Evolutionary conservation across 257 asterid species (phyloP).

Genomic region (Mitragyna speciosa): DNA sequence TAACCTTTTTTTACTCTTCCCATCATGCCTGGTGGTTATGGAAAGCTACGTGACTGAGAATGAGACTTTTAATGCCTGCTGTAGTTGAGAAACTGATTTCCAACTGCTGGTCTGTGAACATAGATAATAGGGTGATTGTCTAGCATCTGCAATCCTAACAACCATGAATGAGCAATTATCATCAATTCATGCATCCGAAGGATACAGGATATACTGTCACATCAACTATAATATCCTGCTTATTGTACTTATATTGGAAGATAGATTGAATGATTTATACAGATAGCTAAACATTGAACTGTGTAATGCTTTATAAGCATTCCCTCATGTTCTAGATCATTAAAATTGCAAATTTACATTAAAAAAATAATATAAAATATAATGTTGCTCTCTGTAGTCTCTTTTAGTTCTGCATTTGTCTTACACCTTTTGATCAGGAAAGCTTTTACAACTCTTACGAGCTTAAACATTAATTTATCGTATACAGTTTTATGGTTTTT

Average conservation of each 20-base stretch:
- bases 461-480: not conserved
- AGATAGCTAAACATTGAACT: too few relatives aligned
- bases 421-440: not conserved
- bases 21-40: not conserved
- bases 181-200: not conserved
- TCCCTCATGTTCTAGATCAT: too few relatives aligned
- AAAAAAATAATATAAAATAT: too few relatives aligned
- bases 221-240: too few relatives aligned
- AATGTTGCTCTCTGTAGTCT: not conserved
- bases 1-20: not conserved
- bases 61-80: not conserved
- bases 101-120: not conserved
- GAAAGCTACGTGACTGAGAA: not conserved
- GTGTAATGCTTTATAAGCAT: too few relatives aligned
- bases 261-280: too few relatives aligned
- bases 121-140: not conserved
- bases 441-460: not conserved
- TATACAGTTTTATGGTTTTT: not conserved
- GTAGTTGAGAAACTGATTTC: not conserved
- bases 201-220: not conserved
- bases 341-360: too few relatives aligned
- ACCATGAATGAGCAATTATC: not conserved
- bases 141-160: not conserved
- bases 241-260: too few relatives aligned
- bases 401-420: not conserved